A percentile compares a stretch with the other conserved stretches of the same genome.
These are phyloP conservation scores for Coemansia sp. DNA, from an alignment of 192 early-diverging fungal species.

Conservation along the genomic window DNA sequence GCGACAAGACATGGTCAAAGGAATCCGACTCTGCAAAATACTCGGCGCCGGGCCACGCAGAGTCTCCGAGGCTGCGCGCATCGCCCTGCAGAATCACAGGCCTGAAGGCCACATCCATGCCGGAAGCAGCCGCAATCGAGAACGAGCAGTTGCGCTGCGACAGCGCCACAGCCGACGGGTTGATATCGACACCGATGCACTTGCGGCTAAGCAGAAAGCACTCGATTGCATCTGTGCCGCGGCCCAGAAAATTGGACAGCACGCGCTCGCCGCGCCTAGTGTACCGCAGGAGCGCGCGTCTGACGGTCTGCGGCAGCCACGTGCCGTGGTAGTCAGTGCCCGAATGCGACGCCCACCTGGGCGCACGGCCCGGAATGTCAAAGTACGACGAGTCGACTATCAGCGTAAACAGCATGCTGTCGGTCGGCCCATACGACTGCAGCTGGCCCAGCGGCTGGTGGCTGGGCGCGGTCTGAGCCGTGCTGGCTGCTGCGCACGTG, in stretches of 20 bases:
- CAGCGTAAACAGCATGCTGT: conserved; percentile 66
- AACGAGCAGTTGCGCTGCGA: conserved; percentile 87
- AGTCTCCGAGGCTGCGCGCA: conserved; percentile 62
- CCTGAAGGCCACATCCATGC: conserved; percentile 72
- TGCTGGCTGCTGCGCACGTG: conserved; percentile 28
- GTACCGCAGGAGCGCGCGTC: conserved; percentile 74
- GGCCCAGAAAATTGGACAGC: conserved; percentile 89
- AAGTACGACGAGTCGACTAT: conserved; percentile 80
- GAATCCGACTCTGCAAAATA: conserved; percentile 69
- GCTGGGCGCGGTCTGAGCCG: conserved; percentile 21
- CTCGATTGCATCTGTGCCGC: conserved; percentile 93
- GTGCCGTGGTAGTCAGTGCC: conserved; percentile 94
- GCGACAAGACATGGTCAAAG: conserved; percentile 88
- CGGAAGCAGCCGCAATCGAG: conserved; percentile 61
- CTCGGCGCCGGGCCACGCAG: conserved; percentile 49
- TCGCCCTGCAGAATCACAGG: conserved; percentile 84
- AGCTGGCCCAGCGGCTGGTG: conserved; percentile 52
- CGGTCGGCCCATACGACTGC: conserved; percentile 46
- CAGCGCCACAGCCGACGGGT: conserved; percentile 80
- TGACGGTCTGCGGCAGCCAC: conserved; percentile 90
- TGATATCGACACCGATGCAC: conserved; percentile 85
- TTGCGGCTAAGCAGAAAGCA: conserved; percentile 75
- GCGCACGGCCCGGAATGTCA: conserved; percentile 89
- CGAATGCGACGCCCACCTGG: conserved; percentile 88
- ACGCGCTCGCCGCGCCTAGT: conserved; percentile 75